These are phyloP conservation scores for Euphrasia arctica DNA, from an alignment of 305 asterid species.

Conservation along the genomic window DNA sequence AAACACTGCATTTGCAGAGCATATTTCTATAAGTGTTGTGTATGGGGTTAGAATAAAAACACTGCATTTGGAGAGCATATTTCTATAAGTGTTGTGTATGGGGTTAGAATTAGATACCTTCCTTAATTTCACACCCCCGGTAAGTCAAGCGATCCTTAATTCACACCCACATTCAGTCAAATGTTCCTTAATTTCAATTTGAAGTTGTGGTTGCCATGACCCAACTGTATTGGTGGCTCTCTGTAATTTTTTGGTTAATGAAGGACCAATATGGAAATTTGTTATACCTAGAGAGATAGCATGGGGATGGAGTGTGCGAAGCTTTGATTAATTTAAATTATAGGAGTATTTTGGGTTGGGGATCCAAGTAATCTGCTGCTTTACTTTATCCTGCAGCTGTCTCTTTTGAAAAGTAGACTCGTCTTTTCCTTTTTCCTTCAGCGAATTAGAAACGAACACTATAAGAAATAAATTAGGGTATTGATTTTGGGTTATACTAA, in stretches of 20 bases:
- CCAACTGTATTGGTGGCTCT: not conserved
- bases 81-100: slow-evolving; percentile 10
- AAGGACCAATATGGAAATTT: not conserved
- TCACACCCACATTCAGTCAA: slow-evolving; percentile 25
- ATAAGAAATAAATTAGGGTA: slow-evolving; percentile 21
- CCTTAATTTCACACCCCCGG: slow-evolving; percentile 16
- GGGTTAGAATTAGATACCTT: slow-evolving; percentile 7
- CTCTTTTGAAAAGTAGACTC: slow-evolving; percentile 20
- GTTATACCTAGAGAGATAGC: not conserved
- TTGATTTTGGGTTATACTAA: not conserved
- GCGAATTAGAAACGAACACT: not conserved
- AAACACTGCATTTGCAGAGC: too few relatives aligned
- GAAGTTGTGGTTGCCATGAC: slow-evolving; percentile 36
- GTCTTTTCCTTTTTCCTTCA: not conserved
- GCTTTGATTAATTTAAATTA: not conserved
- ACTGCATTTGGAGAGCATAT: too few relatives aligned
- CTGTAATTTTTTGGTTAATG: slow-evolving; percentile 17
- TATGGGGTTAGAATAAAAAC: too few relatives aligned
- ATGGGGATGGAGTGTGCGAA: slow-evolving; percentile 1
- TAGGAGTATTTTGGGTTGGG: slow-evolving; percentile 11
- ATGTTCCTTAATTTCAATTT: slow-evolving; percentile 24
- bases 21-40: too few relatives aligned
- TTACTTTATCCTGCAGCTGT: slow-evolving; percentile 22
- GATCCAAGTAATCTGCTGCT: slow-evolving; percentile 14
- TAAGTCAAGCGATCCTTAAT: slow-evolving; percentile 23